phyloP scores from a whole-genome alignment of 495 filamentous ascomycete genomes.

The Talaromyces borbonicus region DNA sequence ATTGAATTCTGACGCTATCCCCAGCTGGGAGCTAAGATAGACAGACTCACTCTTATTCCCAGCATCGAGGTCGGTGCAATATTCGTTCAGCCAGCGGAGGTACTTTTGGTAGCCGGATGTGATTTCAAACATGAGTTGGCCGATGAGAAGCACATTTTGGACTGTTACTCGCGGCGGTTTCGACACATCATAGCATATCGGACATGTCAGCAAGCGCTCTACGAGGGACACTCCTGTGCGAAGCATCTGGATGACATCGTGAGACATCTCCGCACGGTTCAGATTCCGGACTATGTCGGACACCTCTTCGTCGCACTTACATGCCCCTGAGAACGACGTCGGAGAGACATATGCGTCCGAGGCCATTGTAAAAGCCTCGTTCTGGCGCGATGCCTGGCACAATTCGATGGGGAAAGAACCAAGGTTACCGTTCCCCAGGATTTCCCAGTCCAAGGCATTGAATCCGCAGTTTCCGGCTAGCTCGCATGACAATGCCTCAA shows the following conservation, averaged over 20 bases:
- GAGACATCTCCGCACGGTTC: constrained; percentile 13
- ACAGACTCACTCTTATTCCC: constrained; percentile 10
- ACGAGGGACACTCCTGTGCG: constrained; percentile 12
- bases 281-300: constrained; percentile 14
- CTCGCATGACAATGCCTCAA: constrained; percentile 10
- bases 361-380: background rate
- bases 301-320: constrained; percentile 20
- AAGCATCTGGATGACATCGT: constrained; percentile 12
- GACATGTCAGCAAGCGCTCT: constrained; percentile 15
- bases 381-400: constrained; percentile 4
- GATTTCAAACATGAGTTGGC: constrained; percentile 17
- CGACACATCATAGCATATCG: constrained; percentile 18
- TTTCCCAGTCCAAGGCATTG: constrained; percentile 11
- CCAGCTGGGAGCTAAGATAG: constrained; percentile 13
- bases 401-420: constrained; percentile 12
- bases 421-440: constrained; percentile 11
- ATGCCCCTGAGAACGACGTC: constrained; percentile 12
- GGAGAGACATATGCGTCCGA: constrained; percentile 11
- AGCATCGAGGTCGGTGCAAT: constrained; percentile 10
- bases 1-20: constrained; percentile 8
- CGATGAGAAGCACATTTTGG: constrained; percentile 19
- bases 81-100: constrained; percentile 14
- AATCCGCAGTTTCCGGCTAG: constrained; percentile 9
- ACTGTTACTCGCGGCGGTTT: constrained; percentile 19
- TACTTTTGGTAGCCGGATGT: constrained; percentile 18